These are phyloP conservation scores for Erodium maritimum DNA, from an alignment of 345 rosid species.

Conservation along the genomic window DNA sequence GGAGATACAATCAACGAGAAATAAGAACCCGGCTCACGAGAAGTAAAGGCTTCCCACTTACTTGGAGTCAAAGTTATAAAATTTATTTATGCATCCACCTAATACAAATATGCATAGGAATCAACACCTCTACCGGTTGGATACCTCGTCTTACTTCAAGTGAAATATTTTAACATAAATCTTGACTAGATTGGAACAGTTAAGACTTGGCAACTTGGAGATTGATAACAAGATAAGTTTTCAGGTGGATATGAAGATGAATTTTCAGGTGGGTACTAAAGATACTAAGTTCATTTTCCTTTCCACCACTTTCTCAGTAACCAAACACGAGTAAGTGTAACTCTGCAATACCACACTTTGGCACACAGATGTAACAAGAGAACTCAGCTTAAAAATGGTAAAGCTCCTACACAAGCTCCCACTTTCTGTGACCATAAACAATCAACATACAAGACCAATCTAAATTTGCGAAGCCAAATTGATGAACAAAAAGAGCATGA, in stretches of 20 bases:
- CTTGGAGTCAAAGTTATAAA: background rate
- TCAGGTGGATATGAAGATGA: background rate
- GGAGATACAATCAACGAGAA: background rate
- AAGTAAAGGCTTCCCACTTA: background rate
- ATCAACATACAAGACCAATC: background rate
- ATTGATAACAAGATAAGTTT: background rate
- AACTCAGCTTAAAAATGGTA: too few species aligned
- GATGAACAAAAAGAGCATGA: too few species aligned
- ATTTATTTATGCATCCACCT: background rate
- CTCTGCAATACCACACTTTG: background rate
- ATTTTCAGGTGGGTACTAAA: too few species aligned
- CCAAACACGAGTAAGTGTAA: background rate
- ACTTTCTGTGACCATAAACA: background rate
- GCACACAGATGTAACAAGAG: too few species aligned
- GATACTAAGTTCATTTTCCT: background rate
- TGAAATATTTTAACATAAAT: too few species aligned
- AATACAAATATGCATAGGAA: background rate
- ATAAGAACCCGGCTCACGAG: background rate
- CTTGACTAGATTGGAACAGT: background rate
- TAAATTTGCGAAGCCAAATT: background rate
- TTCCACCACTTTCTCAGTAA: background rate
- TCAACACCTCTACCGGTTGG: background rate
- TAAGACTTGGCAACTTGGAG: background rate
- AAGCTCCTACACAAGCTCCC: background rate
- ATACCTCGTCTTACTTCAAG: background rate